phyloP scores from a whole-genome alignment of 2,329 filamentous ascomycete species.

The Ophiocordyceps camponoti-floridani region DNA sequence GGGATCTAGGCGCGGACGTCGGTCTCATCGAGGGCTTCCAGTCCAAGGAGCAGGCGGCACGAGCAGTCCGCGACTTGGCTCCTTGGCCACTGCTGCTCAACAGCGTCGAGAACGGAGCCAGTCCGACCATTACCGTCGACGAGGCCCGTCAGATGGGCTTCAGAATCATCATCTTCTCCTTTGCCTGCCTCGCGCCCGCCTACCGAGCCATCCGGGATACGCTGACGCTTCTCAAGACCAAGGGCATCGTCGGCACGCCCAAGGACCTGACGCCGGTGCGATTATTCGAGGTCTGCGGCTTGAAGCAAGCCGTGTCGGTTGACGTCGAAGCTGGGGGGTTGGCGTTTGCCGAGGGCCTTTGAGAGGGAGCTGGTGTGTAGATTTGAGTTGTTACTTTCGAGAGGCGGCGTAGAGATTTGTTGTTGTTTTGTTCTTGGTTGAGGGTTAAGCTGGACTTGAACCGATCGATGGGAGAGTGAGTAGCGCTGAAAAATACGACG shows the following conservation, averaged over 20 bases:
- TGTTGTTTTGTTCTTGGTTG: neutral
- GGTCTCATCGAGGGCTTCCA: neutral
- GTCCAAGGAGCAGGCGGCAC: neutral
- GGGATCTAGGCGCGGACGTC: neutral
- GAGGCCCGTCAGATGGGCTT: neutral
- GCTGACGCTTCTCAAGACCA: neutral
- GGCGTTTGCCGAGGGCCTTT: neutral
- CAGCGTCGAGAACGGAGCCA: neutral
- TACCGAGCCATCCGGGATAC: neutral
- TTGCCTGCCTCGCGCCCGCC: neutral
- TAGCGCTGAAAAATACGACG: neutral
- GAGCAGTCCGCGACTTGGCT: neutral
- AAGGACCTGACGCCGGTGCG: neutral
- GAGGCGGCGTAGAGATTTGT: neutral
- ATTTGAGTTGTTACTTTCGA: neutral
- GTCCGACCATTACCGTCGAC: neutral
- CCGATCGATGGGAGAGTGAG: neutral
- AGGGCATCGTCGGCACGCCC: neutral
- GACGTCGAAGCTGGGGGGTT: neutral
- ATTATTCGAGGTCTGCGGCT: neutral
- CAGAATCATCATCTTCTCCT: neutral
- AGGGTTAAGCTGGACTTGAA: neutral
- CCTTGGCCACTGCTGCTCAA: neutral
- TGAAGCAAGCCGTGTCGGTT: neutral
- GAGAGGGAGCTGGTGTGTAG: neutral